phyloP scores from a whole-genome alignment of 495 filamentous ascomycete genomes.

The Elaphomyces granulatus region DNA sequence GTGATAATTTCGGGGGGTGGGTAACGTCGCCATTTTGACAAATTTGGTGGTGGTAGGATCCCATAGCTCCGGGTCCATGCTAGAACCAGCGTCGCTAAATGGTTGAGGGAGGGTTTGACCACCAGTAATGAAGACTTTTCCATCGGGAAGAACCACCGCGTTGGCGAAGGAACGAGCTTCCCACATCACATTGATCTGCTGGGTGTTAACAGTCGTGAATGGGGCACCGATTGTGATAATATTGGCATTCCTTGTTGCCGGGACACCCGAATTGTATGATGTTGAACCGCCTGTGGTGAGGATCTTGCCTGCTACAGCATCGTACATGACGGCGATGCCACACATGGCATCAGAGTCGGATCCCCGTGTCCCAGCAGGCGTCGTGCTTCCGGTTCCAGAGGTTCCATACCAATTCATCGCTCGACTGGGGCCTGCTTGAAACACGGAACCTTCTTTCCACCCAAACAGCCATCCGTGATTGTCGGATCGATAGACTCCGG shows the following conservation, averaged over 20 bases:
- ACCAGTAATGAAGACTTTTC: slow-evolving; percentile 40
- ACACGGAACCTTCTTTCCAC: slow-evolving; percentile 39
- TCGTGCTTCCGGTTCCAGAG: slow-evolving; percentile 22
- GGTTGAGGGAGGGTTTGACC: slow-evolving; percentile 32
- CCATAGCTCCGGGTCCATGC: slow-evolving; percentile 36
- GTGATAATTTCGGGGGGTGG: slow-evolving; percentile 42
- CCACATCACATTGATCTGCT: slow-evolving; percentile 27
- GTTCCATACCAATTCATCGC: slow-evolving; percentile 46
- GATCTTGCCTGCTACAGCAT: slow-evolving; percentile 40
- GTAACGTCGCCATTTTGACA: slow-evolving; percentile 23
- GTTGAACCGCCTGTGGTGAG: slow-evolving; percentile 36
- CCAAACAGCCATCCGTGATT: slow-evolving; percentile 50
- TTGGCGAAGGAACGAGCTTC: slow-evolving; percentile 38
- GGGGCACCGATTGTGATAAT: slow-evolving; percentile 33
- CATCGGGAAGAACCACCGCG: slow-evolving; percentile 41
- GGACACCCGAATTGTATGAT: slow-evolving; percentile 28
- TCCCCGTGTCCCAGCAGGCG: slow-evolving; percentile 18
- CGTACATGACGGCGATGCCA: slow-evolving; percentile 42
- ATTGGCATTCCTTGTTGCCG: slow-evolving; percentile 29
- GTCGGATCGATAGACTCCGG: slow-evolving; percentile 31
- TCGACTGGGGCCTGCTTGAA: slow-evolving; percentile 43
- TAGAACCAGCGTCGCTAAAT: slow-evolving; percentile 36
- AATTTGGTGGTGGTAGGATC: slow-evolving; percentile 29
- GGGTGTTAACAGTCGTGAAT: slow-evolving; percentile 12
- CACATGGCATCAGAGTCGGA: slow-evolving; percentile 38